These are phyloP conservation scores for Withania somnifera DNA, from an alignment of 305 asterid genomes.

Conservation along the genomic window DNA sequence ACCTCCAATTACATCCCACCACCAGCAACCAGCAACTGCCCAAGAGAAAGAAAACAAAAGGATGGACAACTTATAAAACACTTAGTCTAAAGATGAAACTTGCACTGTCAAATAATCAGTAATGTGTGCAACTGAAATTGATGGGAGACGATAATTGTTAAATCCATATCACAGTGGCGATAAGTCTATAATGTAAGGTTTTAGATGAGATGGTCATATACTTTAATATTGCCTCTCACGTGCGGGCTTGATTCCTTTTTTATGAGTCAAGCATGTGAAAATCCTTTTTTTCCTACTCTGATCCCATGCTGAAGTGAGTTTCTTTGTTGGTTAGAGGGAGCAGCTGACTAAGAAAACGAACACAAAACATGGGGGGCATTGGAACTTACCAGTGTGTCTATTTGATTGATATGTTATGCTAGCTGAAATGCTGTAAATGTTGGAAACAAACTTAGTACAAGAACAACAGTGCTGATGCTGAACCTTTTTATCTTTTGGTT, in stretches of 20 bases:
- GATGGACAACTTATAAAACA: not conserved
- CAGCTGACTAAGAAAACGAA: not conserved
- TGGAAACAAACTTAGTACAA: not conserved
- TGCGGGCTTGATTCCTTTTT: not conserved
- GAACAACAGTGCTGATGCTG: not conserved
- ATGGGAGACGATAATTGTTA: not conserved
- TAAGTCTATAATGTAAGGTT: not conserved
- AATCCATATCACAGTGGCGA: not conserved
- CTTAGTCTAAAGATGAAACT: not conserved
- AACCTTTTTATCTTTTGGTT: not conserved
- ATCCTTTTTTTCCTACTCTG: not conserved
- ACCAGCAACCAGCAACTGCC: constrained; percentile 86
- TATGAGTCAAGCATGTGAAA: not conserved
- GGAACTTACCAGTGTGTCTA: not conserved
- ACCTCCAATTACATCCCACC: constrained; percentile 95
- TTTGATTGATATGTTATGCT: not conserved
- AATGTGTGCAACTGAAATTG: not conserved
- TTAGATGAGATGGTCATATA: not conserved
- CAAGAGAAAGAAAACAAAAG: not conserved
- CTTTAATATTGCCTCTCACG: not conserved
- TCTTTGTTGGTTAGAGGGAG: not conserved
- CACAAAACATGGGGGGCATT: not conserved
- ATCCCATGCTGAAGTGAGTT: not conserved
- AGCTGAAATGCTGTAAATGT: not conserved
- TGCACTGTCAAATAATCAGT: not conserved